A percentile compares a stretch with the other conserved stretches of the same genome.
Evolutionary conservation across 164 flowering plant genomes (phyloP).

Genomic region (Cinnamomum chago): DNA sequence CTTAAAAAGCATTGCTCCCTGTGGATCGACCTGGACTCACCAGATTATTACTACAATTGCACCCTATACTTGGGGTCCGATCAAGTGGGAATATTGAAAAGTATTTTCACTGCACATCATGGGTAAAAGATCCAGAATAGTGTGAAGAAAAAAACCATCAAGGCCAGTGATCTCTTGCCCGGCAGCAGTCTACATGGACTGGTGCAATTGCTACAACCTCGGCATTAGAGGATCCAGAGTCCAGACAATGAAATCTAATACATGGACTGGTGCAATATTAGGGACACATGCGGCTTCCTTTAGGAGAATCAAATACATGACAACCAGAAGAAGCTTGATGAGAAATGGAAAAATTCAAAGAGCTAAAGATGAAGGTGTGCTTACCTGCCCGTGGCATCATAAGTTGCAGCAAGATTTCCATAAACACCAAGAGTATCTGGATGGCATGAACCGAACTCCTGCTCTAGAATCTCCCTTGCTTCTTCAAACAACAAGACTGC

Average conservation of each 20-base stretch:
- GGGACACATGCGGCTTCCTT: neutral
- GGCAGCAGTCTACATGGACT: too few relatives aligned
- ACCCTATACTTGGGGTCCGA: too few relatives aligned
- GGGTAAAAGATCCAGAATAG: too few relatives aligned
- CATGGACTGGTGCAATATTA: neutral
- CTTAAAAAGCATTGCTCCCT: too few relatives aligned
- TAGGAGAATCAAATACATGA: neutral
- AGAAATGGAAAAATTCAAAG: neutral
- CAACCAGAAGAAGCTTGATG: neutral
- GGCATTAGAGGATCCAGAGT: neutral
- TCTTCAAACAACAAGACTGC: constrained; percentile 95
- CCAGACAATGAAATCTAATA: neutral
- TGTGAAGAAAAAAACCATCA: too few relatives aligned
- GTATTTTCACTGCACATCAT: too few relatives aligned
- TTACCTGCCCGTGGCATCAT: constrained; percentile 99
- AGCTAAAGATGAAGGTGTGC: neutral
- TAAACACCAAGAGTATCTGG: constrained; percentile 93
- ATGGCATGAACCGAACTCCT: constrained; percentile 84
- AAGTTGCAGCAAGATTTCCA: constrained; percentile 95
- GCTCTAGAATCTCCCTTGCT: constrained; percentile 78
- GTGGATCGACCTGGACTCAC: too few relatives aligned
- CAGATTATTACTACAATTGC: too few relatives aligned
- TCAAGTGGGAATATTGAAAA: too few relatives aligned
- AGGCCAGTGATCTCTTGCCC: too few relatives aligned
- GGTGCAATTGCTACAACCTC: too few relatives aligned